These are phyloP conservation scores for Neotropicomus parvogracilis DNA, from an alignment of 1,284 basidiomycete genomes.

Conservation along the genomic window DNA sequence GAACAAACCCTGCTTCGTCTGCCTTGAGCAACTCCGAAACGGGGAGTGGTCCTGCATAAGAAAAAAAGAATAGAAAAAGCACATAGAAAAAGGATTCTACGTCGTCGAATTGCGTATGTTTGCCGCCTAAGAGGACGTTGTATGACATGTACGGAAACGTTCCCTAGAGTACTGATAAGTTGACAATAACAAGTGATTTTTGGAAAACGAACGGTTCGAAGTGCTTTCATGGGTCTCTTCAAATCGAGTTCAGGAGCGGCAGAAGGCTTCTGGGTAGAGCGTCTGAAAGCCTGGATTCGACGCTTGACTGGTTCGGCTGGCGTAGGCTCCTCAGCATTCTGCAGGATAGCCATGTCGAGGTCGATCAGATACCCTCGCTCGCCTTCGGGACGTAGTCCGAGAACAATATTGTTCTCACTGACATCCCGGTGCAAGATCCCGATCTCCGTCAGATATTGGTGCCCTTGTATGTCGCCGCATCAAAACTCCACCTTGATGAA, in stretches of 20 bases:
- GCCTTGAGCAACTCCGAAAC: background rate
- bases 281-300: too few relatives aligned
- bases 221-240: background rate
- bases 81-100: conserved; percentile 4
- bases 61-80: conserved; percentile 3
- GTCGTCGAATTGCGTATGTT: conserved; percentile 1
- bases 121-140: background rate
- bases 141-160: conserved; percentile 4
- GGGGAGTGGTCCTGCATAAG: conserved; percentile 2
- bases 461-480: too few relatives aligned
- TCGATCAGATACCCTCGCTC: conserved; percentile 13
- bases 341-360: conserved; percentile 11
- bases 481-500: too few relatives aligned
- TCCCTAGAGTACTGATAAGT: background rate
- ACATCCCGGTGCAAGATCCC: conserved; percentile 19
- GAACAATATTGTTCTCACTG: conserved; percentile 24
- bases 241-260: background rate
- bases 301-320: too few relatives aligned
- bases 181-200: too few relatives aligned
- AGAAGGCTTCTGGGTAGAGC: too few relatives aligned
- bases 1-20: background rate
- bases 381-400: background rate
- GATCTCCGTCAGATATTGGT: conserved; percentile 12
- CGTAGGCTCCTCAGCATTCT: background rate
- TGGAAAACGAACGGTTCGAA: background rate